A percentile compares a stretch with the other conserved stretches of the same genome.
phyloP scores from a whole-genome alignment of 2,329 filamentous ascomycete species.

The Sordariomycetes sp. region DNA sequence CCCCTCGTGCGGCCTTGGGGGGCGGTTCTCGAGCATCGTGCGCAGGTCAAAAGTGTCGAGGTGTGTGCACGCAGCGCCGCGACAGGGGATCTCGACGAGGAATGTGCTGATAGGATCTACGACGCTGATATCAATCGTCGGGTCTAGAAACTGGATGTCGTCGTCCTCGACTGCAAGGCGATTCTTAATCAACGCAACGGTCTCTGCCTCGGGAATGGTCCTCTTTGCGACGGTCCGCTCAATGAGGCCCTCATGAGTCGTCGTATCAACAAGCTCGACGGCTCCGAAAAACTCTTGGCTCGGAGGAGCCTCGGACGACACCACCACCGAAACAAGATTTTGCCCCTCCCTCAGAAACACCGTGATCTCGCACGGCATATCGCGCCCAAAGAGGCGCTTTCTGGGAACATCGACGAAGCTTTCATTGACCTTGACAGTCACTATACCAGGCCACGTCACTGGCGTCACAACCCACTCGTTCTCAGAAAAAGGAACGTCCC shows the following conservation, averaged over 20 bases:
- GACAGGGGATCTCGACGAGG: constrained; percentile 59
- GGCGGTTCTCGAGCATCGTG: constrained; percentile 61
- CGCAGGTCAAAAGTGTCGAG: constrained; percentile 83
- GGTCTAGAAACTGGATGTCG: constrained; percentile 27
- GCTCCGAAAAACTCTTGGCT: constrained; percentile 44
- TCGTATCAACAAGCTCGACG: constrained; percentile 21
- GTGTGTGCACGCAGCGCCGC: constrained; percentile 58
- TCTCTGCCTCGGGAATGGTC: background rate
- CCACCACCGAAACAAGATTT: constrained; percentile 48
- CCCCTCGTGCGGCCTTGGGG: constrained; percentile 12
- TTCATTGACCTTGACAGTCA: constrained; percentile 2
- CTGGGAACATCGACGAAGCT: constrained; percentile 31
- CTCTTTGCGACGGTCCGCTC: background rate
- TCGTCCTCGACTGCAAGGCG: constrained; percentile 26
- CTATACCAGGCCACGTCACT: background rate
- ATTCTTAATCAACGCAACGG: background rate
- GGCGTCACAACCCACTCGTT: background rate
- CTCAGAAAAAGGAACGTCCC: background rate
- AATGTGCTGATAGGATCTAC: constrained; percentile 52
- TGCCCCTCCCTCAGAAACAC: constrained; percentile 37
- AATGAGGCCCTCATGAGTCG: background rate
- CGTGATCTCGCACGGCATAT: constrained; percentile 66
- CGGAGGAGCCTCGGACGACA: constrained; percentile 12
- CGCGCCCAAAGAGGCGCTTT: constrained; percentile 60
- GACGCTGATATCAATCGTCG: constrained; percentile 47